phyloP scores from a whole-genome alignment of 2,329 filamentous ascomycete genomes.

The Venturia nashicola region DNA sequence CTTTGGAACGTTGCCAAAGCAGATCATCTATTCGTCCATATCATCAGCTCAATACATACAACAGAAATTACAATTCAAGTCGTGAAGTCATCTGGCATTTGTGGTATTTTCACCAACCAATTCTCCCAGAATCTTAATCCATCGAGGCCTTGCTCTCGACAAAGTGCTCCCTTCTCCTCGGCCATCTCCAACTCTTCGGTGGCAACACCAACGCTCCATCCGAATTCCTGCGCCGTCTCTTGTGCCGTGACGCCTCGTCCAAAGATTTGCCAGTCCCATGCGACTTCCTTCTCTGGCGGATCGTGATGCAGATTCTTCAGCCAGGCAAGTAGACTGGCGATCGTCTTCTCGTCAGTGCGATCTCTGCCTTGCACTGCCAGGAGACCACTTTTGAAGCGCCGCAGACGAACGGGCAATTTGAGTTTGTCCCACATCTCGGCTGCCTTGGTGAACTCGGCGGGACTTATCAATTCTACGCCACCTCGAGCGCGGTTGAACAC shows the following conservation, averaged over 20 bases:
- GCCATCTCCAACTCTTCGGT: slow-evolving; percentile 96
- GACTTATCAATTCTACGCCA: slow-evolving; percentile 88
- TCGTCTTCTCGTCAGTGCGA: slow-evolving; percentile 81
- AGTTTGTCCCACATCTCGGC: slow-evolving; percentile 79
- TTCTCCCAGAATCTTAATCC: slow-evolving; percentile 93
- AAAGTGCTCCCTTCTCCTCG: slow-evolving; percentile 76
- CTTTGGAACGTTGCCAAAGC: no score
- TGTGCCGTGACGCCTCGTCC: slow-evolving; percentile 81
- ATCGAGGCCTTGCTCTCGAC: slow-evolving; percentile 83
- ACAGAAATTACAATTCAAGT: neutral
- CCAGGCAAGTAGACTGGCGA: slow-evolving; percentile 66
- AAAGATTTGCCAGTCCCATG: slow-evolving; percentile 67
- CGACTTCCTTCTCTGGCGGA: slow-evolving; percentile 49
- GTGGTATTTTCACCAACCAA: slow-evolving; percentile 20
- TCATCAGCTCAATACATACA: neutral
- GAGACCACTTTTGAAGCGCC: slow-evolving; percentile 87
- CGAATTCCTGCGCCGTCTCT: slow-evolving; percentile 78
- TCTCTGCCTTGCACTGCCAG: slow-evolving; percentile 84
- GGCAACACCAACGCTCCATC: slow-evolving; percentile 94
- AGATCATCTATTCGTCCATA: neutral
- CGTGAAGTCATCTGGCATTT: neutral
- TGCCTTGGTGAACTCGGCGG: slow-evolving; percentile 82
- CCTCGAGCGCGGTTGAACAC: slow-evolving; percentile 88
- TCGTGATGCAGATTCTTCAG: slow-evolving; percentile 58
- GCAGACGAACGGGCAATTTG: slow-evolving; percentile 70